Evolutionary conservation across 306 rosid genomes (phyloP), one percentile per base, ranked within the genome.

Genomic region (Urtica urens): DNA sequence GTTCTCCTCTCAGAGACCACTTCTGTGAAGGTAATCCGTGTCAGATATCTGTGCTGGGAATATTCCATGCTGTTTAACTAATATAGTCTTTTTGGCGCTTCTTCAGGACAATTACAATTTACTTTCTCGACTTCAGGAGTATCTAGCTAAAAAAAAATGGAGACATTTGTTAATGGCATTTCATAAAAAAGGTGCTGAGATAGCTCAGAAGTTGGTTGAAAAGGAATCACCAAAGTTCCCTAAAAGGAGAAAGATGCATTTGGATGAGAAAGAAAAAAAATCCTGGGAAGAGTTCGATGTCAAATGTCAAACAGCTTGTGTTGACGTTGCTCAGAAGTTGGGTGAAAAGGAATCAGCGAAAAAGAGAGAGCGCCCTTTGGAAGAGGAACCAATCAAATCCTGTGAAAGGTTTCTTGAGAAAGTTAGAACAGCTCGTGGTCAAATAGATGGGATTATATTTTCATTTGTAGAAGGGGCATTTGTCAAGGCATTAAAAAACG

Each of bases 401-500:
- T 84, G 97, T 93, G 87, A 79, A 39, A 70, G 19, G 0, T 90
- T 90, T 62, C 57, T 68, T 44, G 4, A 33, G 33, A 84, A 81
- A 52, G 74, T 84, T 45, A 74, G 75, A 33, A 65, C 62, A 64
- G 72, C 72, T 9, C 45, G 50, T 43, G 55, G 24, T 33, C 78
- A 66, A 61, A 59, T 59, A 42, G 73, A 71, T 63, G 76, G 87
- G 51, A 72, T 90, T 85, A 65, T 84, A 69, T 90, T 90, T 79
- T 84, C 97, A 10, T 90, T 90, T 68, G 85, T 81, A 19, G 95
- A 90, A 67, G 97, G 97, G 75, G 81, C 87, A 51, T 90, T 90
- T 69, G 79, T 90, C 19, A 77, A 81, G 38, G 93, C 97, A 35
- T 77, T 90, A 40, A 77, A 65, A 76, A 75, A 81, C 44, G 97